These are phyloP conservation scores for Gnomoniopsis smithogilvyi DNA, from an alignment of 2,329 filamentous ascomycete species.

Conservation along the genomic window DNA sequence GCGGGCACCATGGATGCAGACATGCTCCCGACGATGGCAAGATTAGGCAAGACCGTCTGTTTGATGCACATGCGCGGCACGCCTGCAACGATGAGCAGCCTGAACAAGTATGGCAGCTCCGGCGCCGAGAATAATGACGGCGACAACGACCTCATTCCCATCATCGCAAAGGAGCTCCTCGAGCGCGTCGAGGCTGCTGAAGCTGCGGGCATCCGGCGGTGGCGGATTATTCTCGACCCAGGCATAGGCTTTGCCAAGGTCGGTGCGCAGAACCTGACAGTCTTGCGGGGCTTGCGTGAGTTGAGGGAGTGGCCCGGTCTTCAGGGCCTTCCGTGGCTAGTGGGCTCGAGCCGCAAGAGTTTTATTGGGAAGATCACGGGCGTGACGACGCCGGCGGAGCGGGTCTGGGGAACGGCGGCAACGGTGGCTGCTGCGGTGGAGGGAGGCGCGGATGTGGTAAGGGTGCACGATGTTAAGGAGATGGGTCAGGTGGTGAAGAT, in stretches of 20 bases:
- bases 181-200: constrained; percentile 71
- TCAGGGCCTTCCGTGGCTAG: constrained; percentile 75
- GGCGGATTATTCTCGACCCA: constrained; percentile 93
- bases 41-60: constrained; percentile 70
- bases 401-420: constrained; percentile 83
- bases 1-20: constrained; percentile 72
- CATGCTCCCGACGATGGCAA: constrained; percentile 80
- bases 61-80: constrained; percentile 95
- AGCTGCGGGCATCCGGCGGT: constrained; percentile 77
- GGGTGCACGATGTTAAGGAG: constrained; percentile 86
- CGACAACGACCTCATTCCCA: constrained; percentile 56
- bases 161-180: constrained; percentile 65
- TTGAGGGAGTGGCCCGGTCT: constrained; percentile 64
- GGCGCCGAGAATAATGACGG: constrained; percentile 22
- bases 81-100: constrained; percentile 72
- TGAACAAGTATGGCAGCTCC: constrained; percentile 67
- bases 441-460: constrained; percentile 85
- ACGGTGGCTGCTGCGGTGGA: constrained; percentile 82
- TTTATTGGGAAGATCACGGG: constrained; percentile 85
- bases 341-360: constrained; percentile 83
- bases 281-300: constrained; percentile 66
- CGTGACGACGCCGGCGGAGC: constrained; percentile 64
- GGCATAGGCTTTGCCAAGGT: constrained; percentile 94
- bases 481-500: constrained; percentile 84
- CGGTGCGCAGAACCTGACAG: constrained; percentile 72